Evolutionary conservation across 768 basidiomycete genomes (phyloP), one percentile per base, ranked within the genome.

Genomic region (Phaeolepiota aurea): DNA sequence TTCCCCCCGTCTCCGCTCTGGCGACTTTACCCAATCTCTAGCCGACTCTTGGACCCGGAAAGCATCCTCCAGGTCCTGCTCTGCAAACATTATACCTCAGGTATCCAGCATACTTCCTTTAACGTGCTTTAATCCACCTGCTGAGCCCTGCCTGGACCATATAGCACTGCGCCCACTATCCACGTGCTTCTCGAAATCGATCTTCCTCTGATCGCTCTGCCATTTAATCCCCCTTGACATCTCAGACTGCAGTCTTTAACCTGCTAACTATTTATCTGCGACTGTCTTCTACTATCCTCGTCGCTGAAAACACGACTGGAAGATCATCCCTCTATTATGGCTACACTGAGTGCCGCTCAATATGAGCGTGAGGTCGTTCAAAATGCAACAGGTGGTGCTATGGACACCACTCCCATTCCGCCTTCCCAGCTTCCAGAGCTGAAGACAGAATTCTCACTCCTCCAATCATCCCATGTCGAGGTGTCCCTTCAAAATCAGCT

Each of bases 351-450:
- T 40, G 36, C 47, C 22, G 48, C 48, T 42, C 54, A 55, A 34
- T 65, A 61, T 51, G 59, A 60, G 49, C 59, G 57, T 57, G 55
- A 57, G 40, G 41, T 54, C 34, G 16, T 35, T 35, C 54, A 55
- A 41, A 43, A 51, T 41, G 47, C 42, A 45, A 55, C 53, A 37
- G 47, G 52, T 33, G 51, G 47, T 28, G 45, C 58, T 45, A 66
- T 69, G 64, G 65, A 64, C 48, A 62, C 61, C 22, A 53, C 57
- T 28, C 59, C 59, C 37, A 56, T 59, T 38, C 32, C 51, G 25
- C 54, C 54, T 33, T 48, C 51, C 31, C 54, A 47, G 39, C 52
- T 48, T 21, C 48, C 57, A 39, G 55, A 59, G 35, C 33, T 52
- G 45, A 43, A 56, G 33, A n/a, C 9, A 5, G 43, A 55, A 39